phyloP scores from a whole-genome alignment of 1,139 yeast genomes.

The Kluyveromyces marxianus region DNA sequence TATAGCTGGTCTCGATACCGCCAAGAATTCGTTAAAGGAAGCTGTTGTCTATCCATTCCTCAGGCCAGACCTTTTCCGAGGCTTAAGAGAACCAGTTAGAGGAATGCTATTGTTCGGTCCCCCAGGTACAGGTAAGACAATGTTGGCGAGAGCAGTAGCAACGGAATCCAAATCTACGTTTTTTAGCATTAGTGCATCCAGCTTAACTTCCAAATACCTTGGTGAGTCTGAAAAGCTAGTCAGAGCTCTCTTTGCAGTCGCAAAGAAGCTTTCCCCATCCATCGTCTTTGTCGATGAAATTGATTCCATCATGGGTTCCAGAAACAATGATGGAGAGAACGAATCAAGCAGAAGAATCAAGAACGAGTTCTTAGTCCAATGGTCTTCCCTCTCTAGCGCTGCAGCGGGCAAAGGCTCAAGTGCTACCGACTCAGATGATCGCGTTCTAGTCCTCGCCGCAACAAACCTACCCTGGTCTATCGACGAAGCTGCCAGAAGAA shows the following conservation, averaged over 20 bases:
- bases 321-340: slow-evolving; percentile 71
- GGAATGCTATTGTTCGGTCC: slow-evolving; percentile 97
- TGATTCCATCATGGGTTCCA: slow-evolving; percentile 77
- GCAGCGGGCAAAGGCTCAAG: slow-evolving; percentile 60
- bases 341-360: slow-evolving; percentile 89
- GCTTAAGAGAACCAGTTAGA: slow-evolving; percentile 89
- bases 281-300: slow-evolving; percentile 95
- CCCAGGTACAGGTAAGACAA: slow-evolving; percentile 97
- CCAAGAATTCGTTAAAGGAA: slow-evolving; percentile 84
- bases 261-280: slow-evolving; percentile 82
- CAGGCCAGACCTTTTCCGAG: slow-evolving; percentile 86
- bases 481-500: slow-evolving; percentile 95
- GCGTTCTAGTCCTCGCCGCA: slow-evolving; percentile 91
- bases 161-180: slow-evolving; percentile 93
- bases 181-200: slow-evolving; percentile 86
- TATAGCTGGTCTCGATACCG: slow-evolving; percentile 87
- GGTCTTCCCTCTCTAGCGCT: slow-evolving; percentile 91
- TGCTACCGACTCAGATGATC: slow-evolving; percentile 44
- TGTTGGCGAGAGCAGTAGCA: slow-evolving; percentile 96
- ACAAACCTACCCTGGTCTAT: slow-evolving; percentile 97
- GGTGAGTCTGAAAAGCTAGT: slow-evolving; percentile 96
- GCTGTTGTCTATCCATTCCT: slow-evolving; percentile 95
- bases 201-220: slow-evolving; percentile 81
- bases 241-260: slow-evolving; percentile 77
- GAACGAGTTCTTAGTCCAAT: slow-evolving; percentile 89